phyloP scores from a whole-genome alignment of 805 yeast species.

The Ogataea nakhonphanomensis region DNA sequence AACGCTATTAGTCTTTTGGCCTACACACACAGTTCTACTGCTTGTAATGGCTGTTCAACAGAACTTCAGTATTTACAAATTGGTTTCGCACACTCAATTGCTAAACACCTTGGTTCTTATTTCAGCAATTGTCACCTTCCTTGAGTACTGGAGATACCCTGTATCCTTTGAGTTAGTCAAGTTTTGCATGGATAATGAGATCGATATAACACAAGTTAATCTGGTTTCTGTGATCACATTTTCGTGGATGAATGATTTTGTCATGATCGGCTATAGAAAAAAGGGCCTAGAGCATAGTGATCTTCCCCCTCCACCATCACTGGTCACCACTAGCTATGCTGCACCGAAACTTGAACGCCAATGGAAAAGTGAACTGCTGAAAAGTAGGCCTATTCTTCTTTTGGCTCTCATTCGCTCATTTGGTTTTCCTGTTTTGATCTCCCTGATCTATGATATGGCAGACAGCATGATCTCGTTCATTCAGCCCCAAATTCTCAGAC shows the following conservation, averaged over 20 bases:
- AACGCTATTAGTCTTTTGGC: conserved; percentile 42
- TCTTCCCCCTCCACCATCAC: conserved; percentile 40
- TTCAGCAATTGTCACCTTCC: conserved; percentile 27
- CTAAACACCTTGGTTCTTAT: conserved; percentile 31
- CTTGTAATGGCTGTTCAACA: conserved; percentile 23
- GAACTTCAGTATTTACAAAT: conserved; percentile 28
- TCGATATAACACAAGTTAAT: conserved; percentile 40
- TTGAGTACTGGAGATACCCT: conserved; percentile 36
- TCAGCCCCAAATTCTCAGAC: conserved; percentile 56
- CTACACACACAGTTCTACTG: conserved; percentile 19
- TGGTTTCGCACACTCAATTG: conserved; percentile 8
- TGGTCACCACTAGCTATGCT: conserved; percentile 34
- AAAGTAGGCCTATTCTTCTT: conserved; percentile 30
- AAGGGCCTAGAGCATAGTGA: conserved; percentile 35
- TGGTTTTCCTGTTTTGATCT: conserved; percentile 35
- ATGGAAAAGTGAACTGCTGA: conserved; percentile 35
- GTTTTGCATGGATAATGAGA: conserved; percentile 32
- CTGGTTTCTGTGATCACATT: conserved; percentile 76
- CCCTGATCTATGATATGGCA: conserved; percentile 36
- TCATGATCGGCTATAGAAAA: conserved; percentile 60
- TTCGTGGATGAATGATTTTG: conserved; percentile 86
- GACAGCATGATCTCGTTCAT: conserved; percentile 40
- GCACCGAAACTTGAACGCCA: conserved; percentile 29
- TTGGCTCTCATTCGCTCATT: conserved; percentile 37
- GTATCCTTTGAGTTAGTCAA: conserved; percentile 40